Base-by-base conservation (phyloP, 257 asterid species). In the Rhazya stricta region DNA sequence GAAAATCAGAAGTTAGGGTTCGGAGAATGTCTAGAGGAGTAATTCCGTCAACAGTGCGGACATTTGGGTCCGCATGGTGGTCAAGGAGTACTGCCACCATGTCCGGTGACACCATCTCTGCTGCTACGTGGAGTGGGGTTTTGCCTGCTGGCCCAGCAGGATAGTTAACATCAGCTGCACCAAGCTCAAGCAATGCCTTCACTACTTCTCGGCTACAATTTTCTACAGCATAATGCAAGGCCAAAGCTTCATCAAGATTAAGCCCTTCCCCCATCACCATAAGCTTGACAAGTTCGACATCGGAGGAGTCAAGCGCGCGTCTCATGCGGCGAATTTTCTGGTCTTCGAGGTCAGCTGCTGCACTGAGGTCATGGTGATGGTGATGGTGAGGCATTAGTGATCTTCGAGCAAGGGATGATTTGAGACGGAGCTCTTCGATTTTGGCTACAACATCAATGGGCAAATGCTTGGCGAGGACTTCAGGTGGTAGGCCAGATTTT, bases 261-360 rank as follows among this genome's bases (percentile, higher is more conserved):
- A 94, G 88, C 29, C 98, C 98, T 80, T 94, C 98, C 3, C 98
- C 98, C 98, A 94, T 94, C 43, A 94, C 98, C 98, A 94, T 94
- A 0, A 94, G 98, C 84, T 94, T 94, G 53, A 94, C 98, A 1
- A 94, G 94, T 76, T 94, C 98, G 4, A 91, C 98, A 39, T 94
- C 98, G 0, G 98, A 94, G 0, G 97, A 90, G 84, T 91, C 97
- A 1, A 94, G 94, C 34, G 98, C 98, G 6, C 98, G 88, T 27
- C 96, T 83, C 98, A 94, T 94, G 36, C 98, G 81, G 1, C 94
- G 88, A 36, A 94, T 88, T 67, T 91, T 94, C 19, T 94, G 97
- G 81, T 91, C 97, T 82, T 94, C 98, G 0, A 94, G 85, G 73
- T 93, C 94, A 4, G 93, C 89, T 0, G 89, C 92, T 0, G 87